These are phyloP conservation scores for Aquilaria yunnanensis DNA, from an alignment of 345 rosid species.

Conservation along the genomic window DNA sequence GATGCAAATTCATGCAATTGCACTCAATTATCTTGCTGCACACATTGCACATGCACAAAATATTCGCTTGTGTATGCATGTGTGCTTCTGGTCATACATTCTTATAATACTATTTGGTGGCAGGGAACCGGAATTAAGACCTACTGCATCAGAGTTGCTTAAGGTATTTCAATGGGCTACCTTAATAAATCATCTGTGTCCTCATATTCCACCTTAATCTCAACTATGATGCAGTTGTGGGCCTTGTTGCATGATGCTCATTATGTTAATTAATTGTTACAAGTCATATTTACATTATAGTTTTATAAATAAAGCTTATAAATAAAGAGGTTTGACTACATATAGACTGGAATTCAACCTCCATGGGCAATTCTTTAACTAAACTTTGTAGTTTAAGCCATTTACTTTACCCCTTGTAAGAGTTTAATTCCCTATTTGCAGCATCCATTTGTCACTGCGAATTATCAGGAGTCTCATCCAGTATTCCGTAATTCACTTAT, in stretches of 20 bases:
- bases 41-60: neutral
- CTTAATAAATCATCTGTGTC: neutral
- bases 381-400: too few species aligned
- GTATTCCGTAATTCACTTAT: constrained; percentile 35
- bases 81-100: neutral
- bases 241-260: too few species aligned
- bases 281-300: too few species aligned
- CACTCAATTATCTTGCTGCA: neutral
- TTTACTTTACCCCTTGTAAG: too few species aligned
- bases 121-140: constrained; percentile 85
- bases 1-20: neutral
- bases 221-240: too few species aligned
- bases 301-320: too few species aligned
- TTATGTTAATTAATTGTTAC: too few species aligned
- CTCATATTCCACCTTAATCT: too few species aligned
- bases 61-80: too few species aligned
- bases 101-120: constrained; percentile 17
- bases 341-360: too few species aligned
- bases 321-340: too few species aligned
- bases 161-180: constrained; percentile 36
- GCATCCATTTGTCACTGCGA: constrained; percentile 82
- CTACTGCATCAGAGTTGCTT: constrained; percentile 67
- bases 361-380: too few species aligned
- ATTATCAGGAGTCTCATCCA: constrained; percentile 41
- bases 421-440: constrained; percentile 24